Conservation (phyloP, 495 filamentous ascomycete species). For the Hypoxylon cercidicola region DNA sequence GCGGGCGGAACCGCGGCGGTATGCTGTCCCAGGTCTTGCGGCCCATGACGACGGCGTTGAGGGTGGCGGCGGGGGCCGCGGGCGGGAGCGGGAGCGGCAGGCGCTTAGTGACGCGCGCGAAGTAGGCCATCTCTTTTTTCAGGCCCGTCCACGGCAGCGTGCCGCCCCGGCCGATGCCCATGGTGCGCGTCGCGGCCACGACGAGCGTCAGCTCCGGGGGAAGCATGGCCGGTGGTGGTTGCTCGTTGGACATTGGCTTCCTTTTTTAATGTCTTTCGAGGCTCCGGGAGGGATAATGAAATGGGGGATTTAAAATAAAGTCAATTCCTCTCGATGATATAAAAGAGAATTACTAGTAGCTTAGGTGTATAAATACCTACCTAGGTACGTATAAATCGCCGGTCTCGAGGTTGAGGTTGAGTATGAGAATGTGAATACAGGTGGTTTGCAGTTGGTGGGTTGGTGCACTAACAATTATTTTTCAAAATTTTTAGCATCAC, state of each 20-base stretch:
- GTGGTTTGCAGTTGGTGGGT: not conserved
- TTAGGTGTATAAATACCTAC: too few species aligned
- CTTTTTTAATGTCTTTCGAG: not conserved
- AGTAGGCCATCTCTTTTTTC: slow-evolving; percentile 91
- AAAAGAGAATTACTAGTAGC: too few species aligned
- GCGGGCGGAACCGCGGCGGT: slow-evolving; percentile 77
- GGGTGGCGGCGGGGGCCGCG: slow-evolving; percentile 13
- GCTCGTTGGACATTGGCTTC: slow-evolving; percentile 30
- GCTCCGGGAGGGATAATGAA: not conserved
- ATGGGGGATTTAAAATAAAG: not conserved
- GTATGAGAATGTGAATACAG: not conserved
- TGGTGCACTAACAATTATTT: slow-evolving; percentile 20
- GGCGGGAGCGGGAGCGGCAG: slow-evolving; percentile 30
- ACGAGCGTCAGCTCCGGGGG: slow-evolving; percentile 73
- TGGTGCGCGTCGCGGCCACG: slow-evolving; percentile 76
- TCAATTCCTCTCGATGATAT: too few species aligned
- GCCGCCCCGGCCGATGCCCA: slow-evolving; percentile 87
- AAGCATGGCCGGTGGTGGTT: slow-evolving; percentile 24
- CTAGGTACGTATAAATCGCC: not conserved
- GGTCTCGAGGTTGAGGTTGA: not conserved
- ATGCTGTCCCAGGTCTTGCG: slow-evolving; percentile 95
- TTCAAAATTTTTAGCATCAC: slow-evolving; percentile 12
- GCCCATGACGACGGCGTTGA: slow-evolving; percentile 94
- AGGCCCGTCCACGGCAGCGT: slow-evolving; percentile 89
- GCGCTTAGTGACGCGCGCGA: slow-evolving; percentile 90